Percentiles rank a stretch among this genome's conserved stretches.
These are phyloP conservation scores for Nakazawaea pomicola DNA, from an alignment of 805 yeast genomes.

Conservation along the genomic window DNA sequence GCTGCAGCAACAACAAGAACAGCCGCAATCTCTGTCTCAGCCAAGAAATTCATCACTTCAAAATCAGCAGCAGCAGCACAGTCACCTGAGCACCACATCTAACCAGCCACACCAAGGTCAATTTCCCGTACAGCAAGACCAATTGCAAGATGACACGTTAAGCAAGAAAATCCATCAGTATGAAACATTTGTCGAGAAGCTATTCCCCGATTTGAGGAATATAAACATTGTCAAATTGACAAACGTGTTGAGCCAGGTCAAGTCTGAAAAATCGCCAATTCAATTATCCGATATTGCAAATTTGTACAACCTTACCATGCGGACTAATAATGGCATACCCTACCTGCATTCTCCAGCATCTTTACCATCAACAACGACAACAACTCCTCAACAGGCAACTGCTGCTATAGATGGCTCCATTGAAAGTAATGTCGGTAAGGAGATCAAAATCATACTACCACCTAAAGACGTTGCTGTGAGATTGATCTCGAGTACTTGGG, in stretches of 20 bases:
- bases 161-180: background rate
- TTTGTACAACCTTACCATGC: constrained; percentile 18
- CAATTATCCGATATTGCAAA: constrained; percentile 6
- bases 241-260: constrained; percentile 17
- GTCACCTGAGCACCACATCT: no score
- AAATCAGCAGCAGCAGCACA: constrained; percentile 5
- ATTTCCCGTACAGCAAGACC: no score
- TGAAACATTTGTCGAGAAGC: constrained; percentile 9
- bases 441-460: constrained; percentile 66
- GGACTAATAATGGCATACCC: constrained; percentile 22
- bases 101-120: no score
- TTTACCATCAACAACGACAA: constrained; percentile 11
- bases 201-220: constrained; percentile 10
- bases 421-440: constrained; percentile 37
- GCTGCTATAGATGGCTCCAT: constrained; percentile 33
- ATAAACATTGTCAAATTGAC: constrained; percentile 33
- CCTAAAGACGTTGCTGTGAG: constrained; percentile 67
- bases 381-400: constrained; percentile 13
- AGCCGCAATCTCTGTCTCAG: background rate
- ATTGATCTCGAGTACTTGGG: constrained; percentile 75
- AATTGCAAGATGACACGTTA: background rate
- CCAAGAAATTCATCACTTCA: no score
- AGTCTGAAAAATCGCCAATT: constrained; percentile 5
- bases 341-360: constrained; percentile 8
- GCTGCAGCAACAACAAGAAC: constrained; percentile 1